Evolutionary conservation across 345 rosid species (phyloP).

Genomic region (Atalantia buxifolia): DNA sequence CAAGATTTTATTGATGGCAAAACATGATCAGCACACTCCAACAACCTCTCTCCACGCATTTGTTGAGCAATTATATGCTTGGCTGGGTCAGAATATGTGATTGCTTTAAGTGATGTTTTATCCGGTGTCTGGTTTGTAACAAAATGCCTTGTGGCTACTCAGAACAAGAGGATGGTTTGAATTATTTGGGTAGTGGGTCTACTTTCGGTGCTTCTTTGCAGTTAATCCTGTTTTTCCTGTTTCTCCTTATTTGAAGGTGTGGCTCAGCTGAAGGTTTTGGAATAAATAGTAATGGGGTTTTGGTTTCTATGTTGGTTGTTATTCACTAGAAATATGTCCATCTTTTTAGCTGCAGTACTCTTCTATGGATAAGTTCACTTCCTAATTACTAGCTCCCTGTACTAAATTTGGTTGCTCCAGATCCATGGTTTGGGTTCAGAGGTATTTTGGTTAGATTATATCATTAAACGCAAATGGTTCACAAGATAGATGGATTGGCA

Average conservation of each 20-base stretch:
- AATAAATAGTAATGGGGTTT: constrained; percentile 7
- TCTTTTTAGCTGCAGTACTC: constrained; percentile 4
- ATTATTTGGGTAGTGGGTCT: background rate
- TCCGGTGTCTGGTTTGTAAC: background rate
- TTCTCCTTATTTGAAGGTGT: constrained; percentile 13
- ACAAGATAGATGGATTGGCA: constrained; percentile 22
- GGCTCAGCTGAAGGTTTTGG: constrained; percentile 15
- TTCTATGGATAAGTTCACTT: constrained; percentile 6
- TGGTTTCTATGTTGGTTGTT: constrained; percentile 18
- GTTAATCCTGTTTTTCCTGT: background rate
- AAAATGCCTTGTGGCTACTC: constrained; percentile 9
- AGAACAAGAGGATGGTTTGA: constrained; percentile 16
- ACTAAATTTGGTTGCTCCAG: constrained; percentile 23
- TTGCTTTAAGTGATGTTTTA: constrained; percentile 7
- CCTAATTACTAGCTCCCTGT: constrained; percentile 2
- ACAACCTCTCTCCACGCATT: background rate
- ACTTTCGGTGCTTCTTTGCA: background rate
- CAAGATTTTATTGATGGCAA: background rate
- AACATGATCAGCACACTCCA: constrained; percentile 1
- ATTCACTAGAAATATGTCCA: constrained; percentile 6
- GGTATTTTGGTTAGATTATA: constrained; percentile 22
- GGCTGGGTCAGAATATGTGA: background rate
- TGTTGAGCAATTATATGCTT: background rate
- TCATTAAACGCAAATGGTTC: constrained; percentile 17
- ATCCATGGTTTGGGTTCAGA: constrained; percentile 22